These are phyloP conservation scores for Cryptococcus deneoformans DNA, from an alignment of 1,284 basidiomycete genomes.

Conservation along the genomic window DNA sequence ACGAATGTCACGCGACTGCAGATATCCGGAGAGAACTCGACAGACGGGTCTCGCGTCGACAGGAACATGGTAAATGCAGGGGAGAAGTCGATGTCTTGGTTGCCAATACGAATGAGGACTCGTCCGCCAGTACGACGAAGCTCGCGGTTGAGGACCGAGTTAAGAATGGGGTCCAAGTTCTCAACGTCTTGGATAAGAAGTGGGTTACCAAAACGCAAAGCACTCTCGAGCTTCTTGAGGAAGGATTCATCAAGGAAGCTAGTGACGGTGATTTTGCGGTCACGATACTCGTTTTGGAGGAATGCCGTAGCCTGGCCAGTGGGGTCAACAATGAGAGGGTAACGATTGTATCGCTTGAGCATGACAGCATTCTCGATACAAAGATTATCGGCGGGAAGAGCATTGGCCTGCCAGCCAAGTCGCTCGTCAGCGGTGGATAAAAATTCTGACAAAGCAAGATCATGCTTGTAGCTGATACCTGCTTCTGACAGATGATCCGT, in stretches of 20 bases:
- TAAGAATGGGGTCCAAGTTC: conserved; percentile 95
- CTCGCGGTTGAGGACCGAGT: conserved; percentile 96
- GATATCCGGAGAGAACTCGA: conserved; percentile 97
- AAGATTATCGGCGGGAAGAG: conserved; percentile 89
- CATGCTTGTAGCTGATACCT: conserved; percentile 88
- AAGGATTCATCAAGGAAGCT: conserved; percentile 99
- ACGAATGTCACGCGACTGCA: conserved; percentile 99
- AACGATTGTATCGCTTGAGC: conserved; percentile 97
- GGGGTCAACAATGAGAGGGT: conserved; percentile 97
- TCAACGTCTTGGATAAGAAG: conserved; percentile 98
- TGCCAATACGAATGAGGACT: conserved; percentile 96
- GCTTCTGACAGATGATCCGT: conserved; percentile 80
- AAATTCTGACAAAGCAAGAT: conserved; percentile 92
- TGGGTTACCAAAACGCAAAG: conserved; percentile 98
- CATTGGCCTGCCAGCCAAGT: conserved; percentile 91
- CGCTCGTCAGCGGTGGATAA: conserved; percentile 97
- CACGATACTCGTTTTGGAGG: conserved; percentile 90
- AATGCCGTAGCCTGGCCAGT: conserved; percentile 98
- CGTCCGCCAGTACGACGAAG: conserved; percentile 93
- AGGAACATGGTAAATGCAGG: conserved; percentile 99
- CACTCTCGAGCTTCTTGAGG: conserved; percentile 96
- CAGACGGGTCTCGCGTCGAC: conserved; percentile 93
- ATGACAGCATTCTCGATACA: conserved; percentile 99
- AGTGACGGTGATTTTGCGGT: conserved; percentile 95
- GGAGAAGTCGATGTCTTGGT: conserved; percentile 98